These are phyloP conservation scores for Cutaneotrichosporon arboriforme DNA, from an alignment of 1,284 basidiomycete species.

Conservation along the genomic window DNA sequence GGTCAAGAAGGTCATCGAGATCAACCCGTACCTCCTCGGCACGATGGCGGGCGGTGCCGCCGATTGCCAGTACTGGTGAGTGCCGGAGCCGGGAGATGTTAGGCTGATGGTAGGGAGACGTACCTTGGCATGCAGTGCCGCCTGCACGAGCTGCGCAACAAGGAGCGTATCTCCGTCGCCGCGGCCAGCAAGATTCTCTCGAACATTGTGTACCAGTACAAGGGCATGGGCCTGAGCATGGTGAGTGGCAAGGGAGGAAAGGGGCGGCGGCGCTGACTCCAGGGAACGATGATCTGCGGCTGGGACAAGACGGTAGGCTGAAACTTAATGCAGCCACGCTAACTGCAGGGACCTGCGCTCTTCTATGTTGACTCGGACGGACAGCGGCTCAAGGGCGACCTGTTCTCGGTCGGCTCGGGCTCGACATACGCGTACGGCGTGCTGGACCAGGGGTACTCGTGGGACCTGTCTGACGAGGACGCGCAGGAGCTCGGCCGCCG, in stretches of 20 bases:
- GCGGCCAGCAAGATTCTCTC: conserved; percentile 96
- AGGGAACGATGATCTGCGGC: conserved; percentile 99
- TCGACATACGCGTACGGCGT: conserved; percentile 99
- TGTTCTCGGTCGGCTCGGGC: conserved; percentile 98
- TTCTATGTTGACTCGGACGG: conserved; percentile 99
- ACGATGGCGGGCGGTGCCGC: conserved; percentile 99
- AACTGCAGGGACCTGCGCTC: conserved; percentile 76
- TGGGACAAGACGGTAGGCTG: conserved; percentile 92
- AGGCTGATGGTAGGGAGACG: conserved; percentile 85
- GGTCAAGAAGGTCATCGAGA: conserved; percentile 99
- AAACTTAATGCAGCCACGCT: not conserved
- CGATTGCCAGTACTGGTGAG: conserved; percentile 50
- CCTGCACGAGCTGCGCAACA: conserved; percentile 92
- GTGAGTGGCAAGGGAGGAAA: conserved; percentile 49
- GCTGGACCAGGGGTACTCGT: conserved; percentile 82
- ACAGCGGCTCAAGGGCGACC: conserved; percentile 86
- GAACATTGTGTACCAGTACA: conserved; percentile 97
- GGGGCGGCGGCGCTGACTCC: conserved; percentile 12
- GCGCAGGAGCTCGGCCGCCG: conserved; percentile 90
- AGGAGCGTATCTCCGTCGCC: conserved; percentile 95
- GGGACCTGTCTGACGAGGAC: conserved; percentile 89
- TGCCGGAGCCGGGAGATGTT: conserved; percentile 11
- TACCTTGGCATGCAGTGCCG: conserved; percentile 98
- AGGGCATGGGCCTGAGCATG: conserved; percentile 99
- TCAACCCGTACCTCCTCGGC: conserved; percentile 95